phyloP scores from a whole-genome alignment of 108 stramenopile genomes.

The Cyclotella kingstonii region DNA sequence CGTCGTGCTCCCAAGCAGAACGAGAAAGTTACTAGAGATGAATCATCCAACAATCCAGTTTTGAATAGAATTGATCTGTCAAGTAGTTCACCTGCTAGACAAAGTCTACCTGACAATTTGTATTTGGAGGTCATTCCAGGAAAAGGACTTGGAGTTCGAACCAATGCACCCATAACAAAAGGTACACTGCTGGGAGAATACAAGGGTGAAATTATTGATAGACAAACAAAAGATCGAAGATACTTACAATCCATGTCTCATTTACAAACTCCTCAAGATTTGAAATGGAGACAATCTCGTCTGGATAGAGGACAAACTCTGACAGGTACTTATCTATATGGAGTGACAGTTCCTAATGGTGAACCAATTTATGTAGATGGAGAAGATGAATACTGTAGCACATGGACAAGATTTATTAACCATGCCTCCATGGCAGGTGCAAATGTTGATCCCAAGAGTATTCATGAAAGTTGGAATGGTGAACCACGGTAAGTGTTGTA shows the following conservation, averaged over 20 bases:
- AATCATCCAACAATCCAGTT: background rate
- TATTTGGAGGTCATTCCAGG: slow-evolving; percentile 21
- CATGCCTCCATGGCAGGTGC: slow-evolving; percentile 33
- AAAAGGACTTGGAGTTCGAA: slow-evolving; percentile 40
- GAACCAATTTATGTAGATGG: slow-evolving; percentile 43
- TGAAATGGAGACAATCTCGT: slow-evolving; percentile 43
- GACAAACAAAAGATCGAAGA: slow-evolving; percentile 44
- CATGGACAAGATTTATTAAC: slow-evolving; percentile 55
- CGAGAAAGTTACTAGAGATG: background rate
- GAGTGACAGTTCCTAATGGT: slow-evolving; percentile 18
- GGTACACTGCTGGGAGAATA: slow-evolving; percentile 48
- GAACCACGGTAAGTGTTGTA: slow-evolving; percentile 2
- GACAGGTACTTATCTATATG: slow-evolving; percentile 48
- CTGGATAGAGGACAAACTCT: slow-evolving; percentile 35
- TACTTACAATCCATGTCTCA: slow-evolving; percentile 20
- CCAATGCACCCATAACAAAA: slow-evolving; percentile 7
- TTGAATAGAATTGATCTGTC: background rate
- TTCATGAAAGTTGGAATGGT: slow-evolving; percentile 38
- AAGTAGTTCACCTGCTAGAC: slow-evolving; percentile 43
- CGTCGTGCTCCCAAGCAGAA: background rate
- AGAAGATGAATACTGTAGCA: slow-evolving; percentile 46
- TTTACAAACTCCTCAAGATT: slow-evolving; percentile 31
- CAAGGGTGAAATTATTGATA: slow-evolving; percentile 44
- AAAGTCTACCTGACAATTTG: slow-evolving; percentile 39
- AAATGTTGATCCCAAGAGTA: slow-evolving; percentile 42